phyloP scores from a whole-genome alignment of 176 grass and related monocot species.

The Rhipidocladum racemiflorum region DNA sequence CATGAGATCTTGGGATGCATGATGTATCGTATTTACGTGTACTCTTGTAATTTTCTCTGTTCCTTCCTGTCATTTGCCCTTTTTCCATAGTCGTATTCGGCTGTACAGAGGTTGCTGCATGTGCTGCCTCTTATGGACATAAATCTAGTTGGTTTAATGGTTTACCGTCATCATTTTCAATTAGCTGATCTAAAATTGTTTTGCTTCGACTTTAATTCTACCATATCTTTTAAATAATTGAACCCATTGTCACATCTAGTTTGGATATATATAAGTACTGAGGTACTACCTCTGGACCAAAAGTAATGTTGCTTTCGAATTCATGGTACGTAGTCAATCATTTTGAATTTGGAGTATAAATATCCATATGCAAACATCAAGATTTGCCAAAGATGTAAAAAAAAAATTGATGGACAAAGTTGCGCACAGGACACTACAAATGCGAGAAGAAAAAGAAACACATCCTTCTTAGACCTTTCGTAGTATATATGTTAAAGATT shows the following conservation, averaged over 20 bases:
- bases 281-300: not conserved
- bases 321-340: not conserved
- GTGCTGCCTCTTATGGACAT: conserved; percentile 30
- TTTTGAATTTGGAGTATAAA: not conserved
- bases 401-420: not conserved
- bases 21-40: conserved; percentile 25
- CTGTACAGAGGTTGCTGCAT: conserved; percentile 2
- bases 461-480: not conserved
- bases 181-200: not conserved
- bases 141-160: not conserved
- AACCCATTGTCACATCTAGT: not conserved
- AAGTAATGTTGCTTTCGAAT: not conserved
- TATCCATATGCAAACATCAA: not conserved
- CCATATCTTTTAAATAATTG: not conserved
- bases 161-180: not conserved
- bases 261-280: not conserved
- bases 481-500: not conserved
- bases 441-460: not conserved
- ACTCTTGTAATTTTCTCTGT: not conserved
- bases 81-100: conserved; percentile 16
- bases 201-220: not conserved
- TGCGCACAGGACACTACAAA: not conserved
- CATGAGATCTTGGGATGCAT: conserved; percentile 22
- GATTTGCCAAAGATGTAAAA: not conserved
- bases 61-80: conserved; percentile 5